These are phyloP conservation scores for Lasiodiplodia sp. DNA, from an alignment of 2,329 filamentous ascomycete genomes.

Conservation along the genomic window DNA sequence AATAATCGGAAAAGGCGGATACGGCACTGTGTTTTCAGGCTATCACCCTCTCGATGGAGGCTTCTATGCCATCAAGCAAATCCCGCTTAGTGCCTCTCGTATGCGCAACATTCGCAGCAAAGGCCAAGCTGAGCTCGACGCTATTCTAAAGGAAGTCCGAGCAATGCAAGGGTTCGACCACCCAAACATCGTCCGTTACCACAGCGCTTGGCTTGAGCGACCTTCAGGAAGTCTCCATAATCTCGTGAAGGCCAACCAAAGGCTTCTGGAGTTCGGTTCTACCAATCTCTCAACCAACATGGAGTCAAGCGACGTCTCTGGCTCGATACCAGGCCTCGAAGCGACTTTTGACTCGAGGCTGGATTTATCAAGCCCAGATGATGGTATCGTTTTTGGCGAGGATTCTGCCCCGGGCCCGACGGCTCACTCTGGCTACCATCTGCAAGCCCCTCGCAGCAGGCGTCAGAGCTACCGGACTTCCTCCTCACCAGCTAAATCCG, in stretches of 20 bases:
- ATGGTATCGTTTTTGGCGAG: conserved; percentile 34
- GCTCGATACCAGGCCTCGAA: neutral
- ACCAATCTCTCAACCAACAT: conserved; percentile 7
- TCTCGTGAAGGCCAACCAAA: conserved; percentile 2
- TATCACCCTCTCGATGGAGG: conserved; percentile 67
- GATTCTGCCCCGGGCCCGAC: conserved; percentile 32
- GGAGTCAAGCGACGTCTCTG: conserved; percentile 8
- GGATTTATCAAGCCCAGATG: conserved; percentile 20
- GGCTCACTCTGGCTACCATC: neutral
- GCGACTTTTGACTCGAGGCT: conserved; percentile 3
- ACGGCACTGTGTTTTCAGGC: conserved; percentile 69
- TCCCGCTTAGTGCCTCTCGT: conserved; percentile 62
- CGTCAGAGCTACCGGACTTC: conserved; percentile 36
- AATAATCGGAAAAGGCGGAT: conserved; percentile 69
- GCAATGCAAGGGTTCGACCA: conserved; percentile 69
- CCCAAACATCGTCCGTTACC: conserved; percentile 71
- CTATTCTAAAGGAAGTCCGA: conserved; percentile 66
- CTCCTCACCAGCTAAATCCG: conserved; percentile 14
- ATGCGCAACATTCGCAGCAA: conserved; percentile 60
- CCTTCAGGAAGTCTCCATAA: conserved; percentile 2
- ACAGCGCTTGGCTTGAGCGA: conserved; percentile 68
- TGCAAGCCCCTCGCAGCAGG: conserved; percentile 43
- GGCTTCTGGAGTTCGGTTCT: conserved; percentile 10
- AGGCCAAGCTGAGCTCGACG: conserved; percentile 62
- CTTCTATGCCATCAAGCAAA: conserved; percentile 71